phyloP scores from a whole-genome alignment of 768 basidiomycete genomes.

The Udeniomyces megalosporus region DNA sequence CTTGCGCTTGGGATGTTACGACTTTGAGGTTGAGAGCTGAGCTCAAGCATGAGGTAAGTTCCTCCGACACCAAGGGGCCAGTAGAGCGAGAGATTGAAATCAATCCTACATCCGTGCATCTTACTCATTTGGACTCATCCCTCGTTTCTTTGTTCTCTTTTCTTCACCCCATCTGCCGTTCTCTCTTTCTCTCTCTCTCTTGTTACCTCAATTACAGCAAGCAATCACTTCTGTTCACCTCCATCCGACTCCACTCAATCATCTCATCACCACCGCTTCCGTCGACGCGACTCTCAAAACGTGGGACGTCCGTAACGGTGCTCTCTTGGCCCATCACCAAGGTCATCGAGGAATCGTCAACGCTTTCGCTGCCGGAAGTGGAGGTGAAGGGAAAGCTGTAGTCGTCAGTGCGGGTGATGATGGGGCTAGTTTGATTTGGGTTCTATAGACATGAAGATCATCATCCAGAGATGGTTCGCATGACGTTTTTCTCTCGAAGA shows the following conservation, averaged over 20 bases:
- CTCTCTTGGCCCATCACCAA: conserved; percentile 56
- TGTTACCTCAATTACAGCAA: conserved; percentile 39
- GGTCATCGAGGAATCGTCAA: conserved; percentile 70
- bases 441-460: conserved; percentile 19
- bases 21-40: conserved; percentile 72
- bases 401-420: conserved; percentile 85
- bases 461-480: neutral
- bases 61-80: neutral
- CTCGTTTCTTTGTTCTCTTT: neutral
- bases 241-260: conserved; percentile 55
- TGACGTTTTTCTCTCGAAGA: neutral
- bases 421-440: conserved; percentile 61
- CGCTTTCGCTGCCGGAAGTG: conserved; percentile 47
- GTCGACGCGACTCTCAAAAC: conserved; percentile 74
- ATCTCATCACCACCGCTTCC: conserved; percentile 69
- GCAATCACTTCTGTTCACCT: conserved; percentile 64
- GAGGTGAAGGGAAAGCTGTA: conserved; percentile 26
- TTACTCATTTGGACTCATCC: no score
- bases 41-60: conserved; percentile 58
- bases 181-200: neutral
- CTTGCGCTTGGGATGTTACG: conserved; percentile 81
- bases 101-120: no score
- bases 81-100: no score
- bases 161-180: neutral
- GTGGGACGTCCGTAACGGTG: conserved; percentile 82